These are phyloP conservation scores for Groenewaldozyma auringiensis DNA, from an alignment of 1,139 yeast genomes.

Conservation along the genomic window DNA sequence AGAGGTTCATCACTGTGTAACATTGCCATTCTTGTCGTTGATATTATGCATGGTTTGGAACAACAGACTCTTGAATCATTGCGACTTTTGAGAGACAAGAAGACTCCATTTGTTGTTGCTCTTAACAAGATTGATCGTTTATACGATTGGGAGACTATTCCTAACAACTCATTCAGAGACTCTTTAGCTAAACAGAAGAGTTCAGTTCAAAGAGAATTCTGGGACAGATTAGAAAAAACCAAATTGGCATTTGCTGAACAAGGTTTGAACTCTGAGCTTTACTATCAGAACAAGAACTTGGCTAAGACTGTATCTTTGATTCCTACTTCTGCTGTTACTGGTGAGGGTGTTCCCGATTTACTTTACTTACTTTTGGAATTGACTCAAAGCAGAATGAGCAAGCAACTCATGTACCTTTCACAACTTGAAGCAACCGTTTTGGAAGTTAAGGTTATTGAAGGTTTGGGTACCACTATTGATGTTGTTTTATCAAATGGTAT, in stretches of 20 bases:
- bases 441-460: conserved; percentile 98
- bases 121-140: conserved; percentile 95
- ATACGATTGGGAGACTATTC: conserved; percentile 85
- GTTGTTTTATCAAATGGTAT: conserved; percentile 95
- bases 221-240: conserved; percentile 76
- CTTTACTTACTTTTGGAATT: conserved; percentile 90
- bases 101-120: conserved; percentile 96
- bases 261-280: conserved; percentile 95
- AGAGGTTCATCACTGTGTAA: conserved; percentile 99
- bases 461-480: conserved; percentile 97
- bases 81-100: conserved; percentile 84
- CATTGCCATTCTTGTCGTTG: conserved; percentile 96
- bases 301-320: conserved; percentile 91
- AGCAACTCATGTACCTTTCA: conserved; percentile 93
- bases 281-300: conserved; percentile 90
- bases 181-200: conserved; percentile 74
- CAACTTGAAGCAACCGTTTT: conserved; percentile 91
- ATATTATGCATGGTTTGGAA: conserved; percentile 98
- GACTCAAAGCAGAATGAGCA: conserved; percentile 98
- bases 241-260: conserved; percentile 93
- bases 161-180: conserved; percentile 94
- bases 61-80: conserved; percentile 95
- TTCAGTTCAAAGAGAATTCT: conserved; percentile 87
- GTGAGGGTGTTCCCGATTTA: conserved; percentile 99
- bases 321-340: conserved; percentile 98